phyloP scores from a whole-genome alignment of 345 rosid genomes.

The Conringia planisiliqua region DNA sequence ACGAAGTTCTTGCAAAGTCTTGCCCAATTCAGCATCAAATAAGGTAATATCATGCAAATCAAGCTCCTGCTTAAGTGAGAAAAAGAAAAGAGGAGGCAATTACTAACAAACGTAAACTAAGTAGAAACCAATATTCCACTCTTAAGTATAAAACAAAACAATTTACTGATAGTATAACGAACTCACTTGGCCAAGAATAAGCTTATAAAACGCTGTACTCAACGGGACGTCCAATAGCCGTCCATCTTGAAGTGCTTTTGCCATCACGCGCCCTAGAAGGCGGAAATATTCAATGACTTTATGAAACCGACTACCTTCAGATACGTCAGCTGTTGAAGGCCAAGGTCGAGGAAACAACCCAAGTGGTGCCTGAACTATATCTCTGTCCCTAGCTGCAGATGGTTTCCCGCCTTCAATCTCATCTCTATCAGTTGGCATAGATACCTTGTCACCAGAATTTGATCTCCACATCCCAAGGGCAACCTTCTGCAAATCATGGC shows the following conservation, averaged over 20 bases:
- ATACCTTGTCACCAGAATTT: constrained; percentile 42
- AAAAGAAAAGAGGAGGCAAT: constrained; percentile 13
- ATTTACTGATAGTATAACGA: background rate
- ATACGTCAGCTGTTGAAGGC: constrained; percentile 65
- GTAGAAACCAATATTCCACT: background rate
- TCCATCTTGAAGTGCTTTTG: constrained; percentile 99
- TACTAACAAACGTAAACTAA: background rate
- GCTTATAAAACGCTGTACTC: constrained; percentile 80
- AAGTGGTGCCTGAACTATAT: constrained; percentile 68
- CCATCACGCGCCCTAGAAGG: constrained; percentile 93
- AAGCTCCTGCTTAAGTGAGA: constrained; percentile 66
- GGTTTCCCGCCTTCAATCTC: constrained; percentile 49
- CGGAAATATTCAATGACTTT: constrained; percentile 83
- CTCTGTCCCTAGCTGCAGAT: constrained; percentile 41
- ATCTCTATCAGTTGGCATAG: constrained; percentile 59
- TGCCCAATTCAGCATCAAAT: constrained; percentile 87
- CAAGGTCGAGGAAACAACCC: constrained; percentile 96
- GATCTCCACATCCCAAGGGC: constrained; percentile 96
- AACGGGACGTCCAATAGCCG: constrained; percentile 87
- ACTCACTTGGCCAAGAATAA: constrained; percentile 87
- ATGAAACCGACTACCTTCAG: constrained; percentile 71
- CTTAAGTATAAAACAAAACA: background rate
- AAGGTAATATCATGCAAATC: constrained; percentile 82
- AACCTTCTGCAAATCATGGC: constrained; percentile 88
- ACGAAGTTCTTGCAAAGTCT: constrained; percentile 75